Evolutionary conservation across 1,284 basidiomycete genomes (phyloP), one percentile per base, ranked within the genome.

Genomic region (Trichosporon coremiiforme): DNA sequence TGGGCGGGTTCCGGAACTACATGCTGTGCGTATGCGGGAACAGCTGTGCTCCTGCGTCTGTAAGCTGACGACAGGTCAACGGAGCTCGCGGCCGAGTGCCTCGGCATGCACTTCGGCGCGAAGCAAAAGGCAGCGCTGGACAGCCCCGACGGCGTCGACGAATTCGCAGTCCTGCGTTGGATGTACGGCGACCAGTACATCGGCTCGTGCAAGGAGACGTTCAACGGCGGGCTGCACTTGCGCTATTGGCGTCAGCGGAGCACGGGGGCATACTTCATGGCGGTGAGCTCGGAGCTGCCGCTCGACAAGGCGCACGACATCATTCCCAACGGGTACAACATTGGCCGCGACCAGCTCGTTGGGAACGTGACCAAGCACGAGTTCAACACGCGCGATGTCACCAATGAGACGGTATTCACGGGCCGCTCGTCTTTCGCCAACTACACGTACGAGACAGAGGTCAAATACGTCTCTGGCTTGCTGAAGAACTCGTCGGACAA

Each of bases 211-310:
- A 85, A 87, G 74, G 94, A 98, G 83, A 92, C 92, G 2, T 87
- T 97, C 65, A 77, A 91, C 72, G 95, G 95, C 12, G 95, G 95
- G 5, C 89, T 92, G 76, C 95, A 98, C 79, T 89, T 95, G 80
- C 88, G 95, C 31, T 95, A 95, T 82, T 98, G 93, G 92, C 81
- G 87, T 1, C 94, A 97, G 82, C 86, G 91, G 71, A 91, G 90
- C 0, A 82, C 85, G 2, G 71, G 83, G 9, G 94, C 94, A 7
- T 86, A 91, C 69, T 98, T 98, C 80, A 85, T 97, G 84, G 94
- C 92, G 0, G 84, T 86, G 7, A 92, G 91, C 0, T 90, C 91
- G 74, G 93, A 95, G 81, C 80, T 87, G 79, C 88, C 90, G 36
- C 85, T 91, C 41, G 82, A 85, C 3, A 70, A 87, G 87, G 73